Percentiles rank a stretch among this genome's conserved stretches.
Conservation (phyloP, 305 asterid genomes). For the Rubia tinctorum region DNA sequence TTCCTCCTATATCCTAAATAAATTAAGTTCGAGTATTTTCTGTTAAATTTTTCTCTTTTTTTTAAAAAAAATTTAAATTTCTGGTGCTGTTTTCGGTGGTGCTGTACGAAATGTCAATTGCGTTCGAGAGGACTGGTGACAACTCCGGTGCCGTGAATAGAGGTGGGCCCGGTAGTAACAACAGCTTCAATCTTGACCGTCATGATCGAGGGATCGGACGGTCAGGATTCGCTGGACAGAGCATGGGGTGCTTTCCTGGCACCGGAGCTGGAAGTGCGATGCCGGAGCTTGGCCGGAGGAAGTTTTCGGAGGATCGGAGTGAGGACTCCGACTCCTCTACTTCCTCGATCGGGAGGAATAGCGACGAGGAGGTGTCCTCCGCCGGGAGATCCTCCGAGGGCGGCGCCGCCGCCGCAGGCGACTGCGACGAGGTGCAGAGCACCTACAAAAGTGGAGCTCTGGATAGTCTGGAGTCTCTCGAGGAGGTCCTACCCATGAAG, state of each 20-base stretch:
- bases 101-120: slow-evolving; percentile 17
- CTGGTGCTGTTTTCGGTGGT: background rate
- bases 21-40: background rate
- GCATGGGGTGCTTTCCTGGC: slow-evolving; percentile 26
- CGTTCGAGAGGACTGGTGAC: slow-evolving; percentile 16
- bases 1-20: background rate
- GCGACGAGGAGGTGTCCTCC: slow-evolving; percentile 50
- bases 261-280: background rate
- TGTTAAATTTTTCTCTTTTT: background rate
- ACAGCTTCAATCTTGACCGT: slow-evolving; percentile 6
- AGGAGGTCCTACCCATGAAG: slow-evolving; percentile 61
- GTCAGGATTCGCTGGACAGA: slow-evolving; percentile 31
- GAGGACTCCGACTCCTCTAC: slow-evolving; percentile 46
- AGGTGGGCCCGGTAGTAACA: background rate
- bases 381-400: slow-evolving; percentile 26
- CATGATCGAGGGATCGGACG: slow-evolving; percentile 22
- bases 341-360: slow-evolving; percentile 67
- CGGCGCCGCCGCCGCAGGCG: slow-evolving; percentile 16
- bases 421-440: slow-evolving; percentile 66
- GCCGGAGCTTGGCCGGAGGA: slow-evolving; percentile 23
- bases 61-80: background rate
- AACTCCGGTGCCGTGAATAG: background rate
- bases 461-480: slow-evolving; percentile 67
- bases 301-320: slow-evolving; percentile 26
- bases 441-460: slow-evolving; percentile 53